Evolutionary conservation across 2,329 filamentous ascomycete genomes (phyloP).

Genomic region (Zopfia rhizophila): DNA sequence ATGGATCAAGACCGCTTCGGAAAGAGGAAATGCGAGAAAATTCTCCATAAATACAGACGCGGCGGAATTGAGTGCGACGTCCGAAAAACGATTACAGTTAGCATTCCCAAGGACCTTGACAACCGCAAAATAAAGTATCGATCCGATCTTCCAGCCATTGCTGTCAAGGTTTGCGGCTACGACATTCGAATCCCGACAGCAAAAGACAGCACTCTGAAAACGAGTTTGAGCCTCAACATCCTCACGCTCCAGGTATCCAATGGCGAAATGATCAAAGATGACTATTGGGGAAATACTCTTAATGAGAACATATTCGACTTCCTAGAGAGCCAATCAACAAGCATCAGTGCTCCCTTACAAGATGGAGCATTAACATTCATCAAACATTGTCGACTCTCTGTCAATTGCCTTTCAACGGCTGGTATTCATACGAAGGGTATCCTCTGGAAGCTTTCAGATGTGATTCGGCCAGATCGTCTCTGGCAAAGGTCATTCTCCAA

Average conservation of each 20-base stretch:
- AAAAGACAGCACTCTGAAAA: conserved; percentile 1
- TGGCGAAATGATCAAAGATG: conserved; percentile 20
- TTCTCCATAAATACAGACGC: conserved; percentile 5
- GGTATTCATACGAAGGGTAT: conserved; percentile 19
- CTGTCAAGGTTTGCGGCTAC: conserved; percentile 23
- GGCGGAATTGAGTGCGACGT: neutral
- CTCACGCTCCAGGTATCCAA: conserved; percentile 20
- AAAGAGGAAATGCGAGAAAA: too few species aligned
- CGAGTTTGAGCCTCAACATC: conserved; percentile 14
- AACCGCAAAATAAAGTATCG: conserved; percentile 11
- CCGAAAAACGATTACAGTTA: conserved; percentile 11
- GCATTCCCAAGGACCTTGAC: conserved; percentile 15
- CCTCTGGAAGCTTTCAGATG: conserved; percentile 17
- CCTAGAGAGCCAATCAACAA: conserved; percentile 10
- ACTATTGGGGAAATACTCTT: neutral
- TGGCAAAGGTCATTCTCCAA: neutral
- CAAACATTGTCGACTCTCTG: conserved; percentile 22
- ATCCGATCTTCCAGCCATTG: conserved; percentile 19
- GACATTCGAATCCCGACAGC: conserved; percentile 6
- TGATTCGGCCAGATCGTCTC: conserved; percentile 6
- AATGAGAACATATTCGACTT: conserved; percentile 14
- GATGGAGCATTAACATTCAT: conserved; percentile 16
- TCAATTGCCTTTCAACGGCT: conserved; percentile 4
- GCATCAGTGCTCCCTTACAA: conserved; percentile 9
- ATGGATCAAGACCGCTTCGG: too few species aligned